phyloP scores from a whole-genome alignment of 2,329 filamentous ascomycete species.

The Colletotrichum lini region DNA sequence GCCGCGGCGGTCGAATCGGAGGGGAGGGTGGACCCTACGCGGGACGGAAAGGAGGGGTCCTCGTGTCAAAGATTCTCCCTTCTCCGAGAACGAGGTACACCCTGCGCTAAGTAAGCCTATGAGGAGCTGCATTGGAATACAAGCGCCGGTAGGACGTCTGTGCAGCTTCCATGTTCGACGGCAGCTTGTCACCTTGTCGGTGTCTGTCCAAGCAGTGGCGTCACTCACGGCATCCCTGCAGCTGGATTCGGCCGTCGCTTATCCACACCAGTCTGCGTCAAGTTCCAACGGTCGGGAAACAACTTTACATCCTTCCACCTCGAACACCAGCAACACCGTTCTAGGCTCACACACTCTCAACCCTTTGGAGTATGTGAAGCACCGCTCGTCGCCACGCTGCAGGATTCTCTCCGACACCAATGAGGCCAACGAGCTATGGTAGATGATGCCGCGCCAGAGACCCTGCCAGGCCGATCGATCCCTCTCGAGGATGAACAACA shows the following conservation, averaged over 20 bases:
- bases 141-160: slow-evolving; percentile 9
- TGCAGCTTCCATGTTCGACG: slow-evolving; percentile 2
- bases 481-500: slow-evolving; percentile 43
- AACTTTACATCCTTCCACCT: slow-evolving; percentile 14
- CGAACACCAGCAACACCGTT: background rate
- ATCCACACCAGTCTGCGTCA: slow-evolving; percentile 25
- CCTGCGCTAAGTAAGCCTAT: background rate
- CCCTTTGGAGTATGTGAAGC: slow-evolving; percentile 35
- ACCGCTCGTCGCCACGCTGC: slow-evolving; percentile 19
- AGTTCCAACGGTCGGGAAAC: slow-evolving; percentile 33
- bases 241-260: slow-evolving; percentile 31
- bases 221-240: slow-evolving; percentile 40
- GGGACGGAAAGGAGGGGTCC: slow-evolving; percentile 35
- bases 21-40: slow-evolving; percentile 39
- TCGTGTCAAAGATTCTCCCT: slow-evolving; percentile 38
- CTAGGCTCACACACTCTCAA: background rate
- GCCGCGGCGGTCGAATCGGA: slow-evolving; percentile 33
- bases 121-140: background rate
- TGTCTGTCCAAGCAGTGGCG: slow-evolving; percentile 26
- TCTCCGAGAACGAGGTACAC: background rate
- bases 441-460: slow-evolving; percentile 63
- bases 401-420: slow-evolving; percentile 43
- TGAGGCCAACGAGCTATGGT: slow-evolving; percentile 61
- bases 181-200: slow-evolving; percentile 7
- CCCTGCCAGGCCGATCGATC: slow-evolving; percentile 52